Conservation (phyloP, 2,329 filamentous ascomycete species). For the Fusarium bactridioides region DNA sequence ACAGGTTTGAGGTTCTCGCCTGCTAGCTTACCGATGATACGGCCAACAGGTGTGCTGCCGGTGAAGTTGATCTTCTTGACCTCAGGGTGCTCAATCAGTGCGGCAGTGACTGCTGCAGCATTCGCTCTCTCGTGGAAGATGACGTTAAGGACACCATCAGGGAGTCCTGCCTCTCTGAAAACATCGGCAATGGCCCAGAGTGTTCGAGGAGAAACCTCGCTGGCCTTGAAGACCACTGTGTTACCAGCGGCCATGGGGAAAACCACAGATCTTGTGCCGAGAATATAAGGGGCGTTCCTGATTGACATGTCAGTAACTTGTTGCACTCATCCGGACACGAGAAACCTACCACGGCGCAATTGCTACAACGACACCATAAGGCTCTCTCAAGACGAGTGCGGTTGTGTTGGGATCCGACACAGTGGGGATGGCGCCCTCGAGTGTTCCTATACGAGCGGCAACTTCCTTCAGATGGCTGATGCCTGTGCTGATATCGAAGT, state of each 20-base stretch:
- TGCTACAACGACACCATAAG: conserved; percentile 79
- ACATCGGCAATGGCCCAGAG: conserved; percentile 69
- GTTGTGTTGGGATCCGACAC: conserved; percentile 44
- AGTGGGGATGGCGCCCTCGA: conserved; percentile 50
- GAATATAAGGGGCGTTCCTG: conserved; percentile 66
- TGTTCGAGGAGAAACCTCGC: conserved; percentile 71
- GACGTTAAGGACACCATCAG: conserved; percentile 76
- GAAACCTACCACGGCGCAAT: conserved; percentile 79
- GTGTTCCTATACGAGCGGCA: conserved; percentile 51
- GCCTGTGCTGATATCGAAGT: conserved; percentile 50
- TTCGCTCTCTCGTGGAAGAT: conserved; percentile 71
- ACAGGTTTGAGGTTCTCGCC: conserved; percentile 81
- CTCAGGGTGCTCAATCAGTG: conserved; percentile 70
- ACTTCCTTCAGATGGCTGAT: conserved; percentile 53
- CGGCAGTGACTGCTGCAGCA: conserved; percentile 71
- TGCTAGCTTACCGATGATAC: conserved; percentile 73
- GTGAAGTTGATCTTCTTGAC: conserved; percentile 90
- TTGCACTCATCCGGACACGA: not conserved
- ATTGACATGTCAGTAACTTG: not conserved
- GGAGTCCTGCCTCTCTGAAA: conserved; percentile 78
- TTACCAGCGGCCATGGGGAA: conserved; percentile 81
- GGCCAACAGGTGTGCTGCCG: conserved; percentile 76
- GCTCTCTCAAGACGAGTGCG: conserved; percentile 76
- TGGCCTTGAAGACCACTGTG: conserved; percentile 76
- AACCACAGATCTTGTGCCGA: conserved; percentile 62